phyloP scores from a whole-genome alignment of 2,329 filamentous ascomycete species.

The Diaporthe citrichinensis region DNA sequence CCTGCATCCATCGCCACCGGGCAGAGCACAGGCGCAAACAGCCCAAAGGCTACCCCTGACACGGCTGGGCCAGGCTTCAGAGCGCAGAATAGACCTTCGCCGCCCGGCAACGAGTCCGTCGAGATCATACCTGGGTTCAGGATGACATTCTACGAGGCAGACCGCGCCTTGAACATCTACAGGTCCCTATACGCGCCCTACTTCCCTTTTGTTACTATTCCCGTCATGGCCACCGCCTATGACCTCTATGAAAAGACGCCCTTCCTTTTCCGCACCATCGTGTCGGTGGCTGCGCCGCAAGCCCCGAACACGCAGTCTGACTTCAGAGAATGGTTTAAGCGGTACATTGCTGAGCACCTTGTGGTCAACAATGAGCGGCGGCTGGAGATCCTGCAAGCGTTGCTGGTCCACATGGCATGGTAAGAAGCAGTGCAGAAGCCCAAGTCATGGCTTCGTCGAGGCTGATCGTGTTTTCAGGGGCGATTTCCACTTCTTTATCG shows the following conservation, averaged over 20 bases:
- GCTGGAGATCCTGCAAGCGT: conserved; percentile 55
- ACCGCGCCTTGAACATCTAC: conserved; percentile 52
- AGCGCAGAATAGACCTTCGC: conserved; percentile 12
- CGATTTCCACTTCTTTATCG: conserved; percentile 56
- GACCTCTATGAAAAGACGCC: conserved; percentile 51
- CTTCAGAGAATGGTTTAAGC: conserved; percentile 54
- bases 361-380: conserved; percentile 54
- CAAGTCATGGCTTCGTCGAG: background rate
- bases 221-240: conserved; percentile 44
- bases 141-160: conserved; percentile 52
- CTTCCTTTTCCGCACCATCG: conserved; percentile 56
- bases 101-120: conserved; percentile 38
- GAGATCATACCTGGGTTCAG: conserved; percentile 55
- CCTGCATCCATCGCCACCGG: conserved; percentile 22
- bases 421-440: conserved; percentile 41
- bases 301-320: conserved; percentile 50
- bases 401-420: conserved; percentile 57
- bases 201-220: conserved; percentile 57
- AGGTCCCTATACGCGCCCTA: conserved; percentile 50
- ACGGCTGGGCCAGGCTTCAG: conserved; percentile 12
- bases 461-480: conserved; percentile 48
- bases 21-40: background rate
- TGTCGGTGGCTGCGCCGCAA: conserved; percentile 53
- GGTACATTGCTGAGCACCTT: conserved; percentile 54
- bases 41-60: background rate